Evolutionary conservation across 192 early-diverging fungal genomes (phyloP).

Genomic region (Backusella tuberculispora): DNA sequence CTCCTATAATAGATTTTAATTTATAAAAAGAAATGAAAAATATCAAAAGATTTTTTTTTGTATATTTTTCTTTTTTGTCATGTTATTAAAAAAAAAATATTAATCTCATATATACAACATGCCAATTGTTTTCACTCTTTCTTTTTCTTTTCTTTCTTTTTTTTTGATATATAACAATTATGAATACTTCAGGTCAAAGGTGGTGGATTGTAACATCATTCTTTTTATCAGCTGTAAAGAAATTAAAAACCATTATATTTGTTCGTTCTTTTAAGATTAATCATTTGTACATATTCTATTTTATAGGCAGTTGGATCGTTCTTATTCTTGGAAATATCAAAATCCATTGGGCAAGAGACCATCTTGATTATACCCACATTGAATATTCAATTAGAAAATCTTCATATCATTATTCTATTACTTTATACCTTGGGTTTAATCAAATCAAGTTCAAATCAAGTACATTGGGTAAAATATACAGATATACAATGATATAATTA

Average conservation of each 20-base stretch:
- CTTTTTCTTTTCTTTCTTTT: background rate
- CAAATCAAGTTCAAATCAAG: background rate
- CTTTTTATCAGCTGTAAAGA: background rate
- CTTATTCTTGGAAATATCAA: conserved; percentile 3
- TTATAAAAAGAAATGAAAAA: background rate
- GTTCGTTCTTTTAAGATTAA: no score
- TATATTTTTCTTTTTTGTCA: background rate
- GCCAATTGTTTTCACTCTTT: background rate
- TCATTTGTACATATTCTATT: background rate
- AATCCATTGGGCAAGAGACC: background rate
- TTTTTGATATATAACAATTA: background rate
- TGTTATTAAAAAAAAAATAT: conserved; percentile 2
- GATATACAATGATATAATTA: background rate
- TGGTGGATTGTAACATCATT: background rate
- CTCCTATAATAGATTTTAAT: background rate
- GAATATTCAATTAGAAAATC: background rate
- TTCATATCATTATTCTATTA: conserved; percentile 1
- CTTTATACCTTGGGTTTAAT: background rate
- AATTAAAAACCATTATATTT: no score
- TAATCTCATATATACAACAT: background rate
- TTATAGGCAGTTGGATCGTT: background rate
- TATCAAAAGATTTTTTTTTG: no score
- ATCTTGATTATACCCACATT: background rate
- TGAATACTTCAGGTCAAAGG: background rate
- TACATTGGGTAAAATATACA: conserved; percentile 18